Base-by-base conservation (phyloP, 345 rosid genomes). In the Cardiospermum halicacabum region DNA sequence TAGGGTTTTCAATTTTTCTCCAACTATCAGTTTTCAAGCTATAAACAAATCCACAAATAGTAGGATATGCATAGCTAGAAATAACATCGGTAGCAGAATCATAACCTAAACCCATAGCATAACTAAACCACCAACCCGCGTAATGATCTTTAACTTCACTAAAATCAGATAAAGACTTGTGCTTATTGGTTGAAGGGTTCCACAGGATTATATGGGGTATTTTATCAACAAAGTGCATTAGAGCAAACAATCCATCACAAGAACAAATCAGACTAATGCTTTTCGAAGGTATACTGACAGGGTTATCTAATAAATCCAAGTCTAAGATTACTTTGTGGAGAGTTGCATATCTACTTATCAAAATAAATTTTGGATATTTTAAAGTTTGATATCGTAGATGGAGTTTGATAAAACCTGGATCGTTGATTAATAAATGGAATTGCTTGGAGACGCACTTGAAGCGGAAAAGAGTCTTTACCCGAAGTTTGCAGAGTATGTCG, bases 171-270 rank as follows among this genome's bases (percentile, higher is more conserved):
- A 60, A 2, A n/a, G 18, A 26, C 1, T 27, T 34, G 27, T 43
- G 13, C n/a, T 25, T 59, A 5, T 16, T 15, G 2, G 64, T 16
- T 4, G 10, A 24, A 1, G 16, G 19, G 50, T 59, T 59, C 64
- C 31, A 39, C 15, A 40, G 16, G 42, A n/a, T n/a, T n/a, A n/a
- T n/a, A n/a, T n/a, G n/a, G n/a, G 21, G 49, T 13, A 10, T 12
- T 18, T 3, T 39, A 7, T 19, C 39, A 7, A 10, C 8, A 0
- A 4, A 12, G 22, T 22, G 10, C 3, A 3, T 21, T 0, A 60
- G 64, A 60, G 53, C 47, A 16, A 43, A 11, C 19, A 27, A 45
- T 16, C 53, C 65, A 60, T 60, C n/a, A 15, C 11, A 43, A 43
- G 15, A 42, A 27, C 53, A 37, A 21, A 36, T 9, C n/a, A 40